Evolutionary conservation across 345 rosid species (phyloP).

Genomic region (Chamaenerion angustifolium): DNA sequence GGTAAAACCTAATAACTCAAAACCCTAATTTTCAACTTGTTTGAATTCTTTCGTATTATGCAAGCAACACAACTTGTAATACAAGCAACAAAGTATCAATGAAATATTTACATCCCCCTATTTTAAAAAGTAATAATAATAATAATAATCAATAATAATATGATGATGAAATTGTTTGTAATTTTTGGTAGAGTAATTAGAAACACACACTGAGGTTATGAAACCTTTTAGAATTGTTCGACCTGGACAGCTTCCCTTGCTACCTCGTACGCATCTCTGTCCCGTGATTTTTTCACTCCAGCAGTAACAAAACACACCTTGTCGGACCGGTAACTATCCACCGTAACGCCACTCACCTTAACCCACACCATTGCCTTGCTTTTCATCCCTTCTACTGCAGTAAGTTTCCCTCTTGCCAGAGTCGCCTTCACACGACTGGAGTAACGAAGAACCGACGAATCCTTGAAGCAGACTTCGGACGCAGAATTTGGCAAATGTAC

Average conservation of each 20-base stretch:
- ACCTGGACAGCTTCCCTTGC: constrained; percentile 18
- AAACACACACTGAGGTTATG: too few species aligned
- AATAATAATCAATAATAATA: too few species aligned
- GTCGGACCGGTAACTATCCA: constrained; percentile 25
- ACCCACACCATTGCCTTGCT: constrained; percentile 33
- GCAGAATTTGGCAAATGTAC: constrained; percentile 16
- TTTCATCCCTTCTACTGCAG: constrained; percentile 24
- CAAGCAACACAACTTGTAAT: too few species aligned
- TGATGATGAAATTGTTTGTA: too few species aligned
- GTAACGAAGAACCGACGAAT: constrained; percentile 19
- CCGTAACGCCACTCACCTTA: constrained; percentile 16
- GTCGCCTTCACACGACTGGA: constrained; percentile 16
- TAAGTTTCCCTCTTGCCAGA: constrained; percentile 22
- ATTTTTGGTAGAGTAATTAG: too few species aligned
- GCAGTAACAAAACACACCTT: constrained; percentile 27
- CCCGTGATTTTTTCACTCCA: constrained; percentile 21
- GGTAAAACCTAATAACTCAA: too few species aligned
- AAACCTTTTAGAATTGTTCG: constrained; percentile 19
- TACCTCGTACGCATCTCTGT: constrained; percentile 15
- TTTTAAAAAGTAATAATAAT: too few species aligned
- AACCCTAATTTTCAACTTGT: too few species aligned
- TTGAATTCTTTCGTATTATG: too few species aligned
- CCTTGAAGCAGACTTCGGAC: constrained; percentile 25
- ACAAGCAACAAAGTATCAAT: too few species aligned
- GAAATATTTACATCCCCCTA: too few species aligned